Percentiles rank a stretch among this genome's conserved stretches.
These are phyloP conservation scores for Rhizopus sp. DNA, from an alignment of 371 early-diverging fungal species.

Conservation along the genomic window DNA sequence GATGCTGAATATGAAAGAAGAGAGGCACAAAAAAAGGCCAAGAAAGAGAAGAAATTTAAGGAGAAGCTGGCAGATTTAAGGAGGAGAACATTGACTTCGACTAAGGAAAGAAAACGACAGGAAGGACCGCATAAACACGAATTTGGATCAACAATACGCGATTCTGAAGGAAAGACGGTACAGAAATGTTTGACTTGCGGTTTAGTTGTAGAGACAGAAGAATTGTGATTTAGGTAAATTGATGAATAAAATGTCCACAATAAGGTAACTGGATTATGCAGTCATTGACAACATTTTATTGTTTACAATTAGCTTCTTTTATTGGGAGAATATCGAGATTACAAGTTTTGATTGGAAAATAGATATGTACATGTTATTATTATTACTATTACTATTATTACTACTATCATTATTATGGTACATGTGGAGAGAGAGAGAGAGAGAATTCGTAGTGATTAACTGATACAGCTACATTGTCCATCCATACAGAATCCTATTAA, in stretches of 20 bases:
- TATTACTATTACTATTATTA: too few species aligned
- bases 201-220: constrained; percentile 71
- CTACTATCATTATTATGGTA: too few species aligned
- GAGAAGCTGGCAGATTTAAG: constrained; percentile 78
- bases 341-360: too few species aligned
- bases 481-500: constrained; percentile 42
- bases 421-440: too few species aligned
- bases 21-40: constrained; percentile 75
- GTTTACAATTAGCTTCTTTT: too few species aligned
- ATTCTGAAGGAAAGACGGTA: constrained; percentile 47
- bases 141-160: constrained; percentile 58
- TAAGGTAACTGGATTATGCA: too few species aligned
- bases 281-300: too few species aligned
- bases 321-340: too few species aligned
- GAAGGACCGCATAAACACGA: constrained; percentile 75
- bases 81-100: constrained; percentile 80
- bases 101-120: constrained; percentile 67
- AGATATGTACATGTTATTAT: too few species aligned
- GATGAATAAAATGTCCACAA: too few species aligned
- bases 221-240: constrained; percentile 47
- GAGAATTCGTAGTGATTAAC: constrained; percentile 10
- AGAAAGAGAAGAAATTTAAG: constrained; percentile 86
- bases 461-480: constrained; percentile 40
- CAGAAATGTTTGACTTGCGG: constrained; percentile 75
- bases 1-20: constrained; percentile 90